Conservation (phyloP, 2,329 filamentous ascomycete genomes). For the Biscogniauxia mediterranea region DNA sequence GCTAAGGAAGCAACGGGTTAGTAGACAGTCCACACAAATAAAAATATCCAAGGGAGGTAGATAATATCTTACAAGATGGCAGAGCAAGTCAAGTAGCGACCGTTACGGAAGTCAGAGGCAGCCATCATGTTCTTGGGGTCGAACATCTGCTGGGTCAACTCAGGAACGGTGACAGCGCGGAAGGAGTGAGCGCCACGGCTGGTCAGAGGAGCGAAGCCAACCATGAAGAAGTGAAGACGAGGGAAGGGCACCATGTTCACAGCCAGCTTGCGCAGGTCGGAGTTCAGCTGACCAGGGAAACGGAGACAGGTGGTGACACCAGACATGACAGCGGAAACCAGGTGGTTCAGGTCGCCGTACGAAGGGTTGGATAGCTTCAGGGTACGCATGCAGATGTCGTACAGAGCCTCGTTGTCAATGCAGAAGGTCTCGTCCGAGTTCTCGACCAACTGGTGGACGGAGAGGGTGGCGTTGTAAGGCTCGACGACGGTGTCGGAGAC, state of each 20-base stretch:
- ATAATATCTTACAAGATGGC: slow-evolving; percentile 77
- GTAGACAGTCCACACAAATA: slow-evolving; percentile 3
- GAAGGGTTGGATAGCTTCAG: slow-evolving; percentile 98
- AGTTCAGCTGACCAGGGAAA: slow-evolving; percentile 99
- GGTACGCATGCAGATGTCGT: slow-evolving; percentile 99
- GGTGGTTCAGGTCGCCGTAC: slow-evolving; percentile 98
- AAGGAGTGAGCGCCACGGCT: slow-evolving; percentile 89
- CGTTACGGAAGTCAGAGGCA: slow-evolving; percentile 99
- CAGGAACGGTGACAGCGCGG: slow-evolving; percentile 95
- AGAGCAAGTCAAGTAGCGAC: slow-evolving; percentile 98
- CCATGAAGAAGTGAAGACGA: slow-evolving; percentile 99
- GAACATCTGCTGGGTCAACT: slow-evolving; percentile 99
- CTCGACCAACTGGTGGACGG: slow-evolving; percentile 98
- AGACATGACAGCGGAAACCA: slow-evolving; percentile 99
- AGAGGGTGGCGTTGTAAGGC: slow-evolving; percentile 99
- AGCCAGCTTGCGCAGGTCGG: slow-evolving; percentile 97
- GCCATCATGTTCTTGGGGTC: slow-evolving; percentile 99
- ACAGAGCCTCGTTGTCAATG: slow-evolving; percentile 99
- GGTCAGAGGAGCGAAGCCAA: slow-evolving; percentile 97
- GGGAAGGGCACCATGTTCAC: slow-evolving; percentile 99
- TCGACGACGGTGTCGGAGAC: slow-evolving; percentile 99
- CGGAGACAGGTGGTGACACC: slow-evolving; percentile 97
- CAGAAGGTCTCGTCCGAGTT: slow-evolving; percentile 99
- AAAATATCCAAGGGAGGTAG: background rate
- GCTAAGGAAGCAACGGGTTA: slow-evolving; percentile 46